These are phyloP conservation scores for Tetraselmis striata DNA, from an alignment of 139 green algal species.

Conservation along the genomic window DNA sequence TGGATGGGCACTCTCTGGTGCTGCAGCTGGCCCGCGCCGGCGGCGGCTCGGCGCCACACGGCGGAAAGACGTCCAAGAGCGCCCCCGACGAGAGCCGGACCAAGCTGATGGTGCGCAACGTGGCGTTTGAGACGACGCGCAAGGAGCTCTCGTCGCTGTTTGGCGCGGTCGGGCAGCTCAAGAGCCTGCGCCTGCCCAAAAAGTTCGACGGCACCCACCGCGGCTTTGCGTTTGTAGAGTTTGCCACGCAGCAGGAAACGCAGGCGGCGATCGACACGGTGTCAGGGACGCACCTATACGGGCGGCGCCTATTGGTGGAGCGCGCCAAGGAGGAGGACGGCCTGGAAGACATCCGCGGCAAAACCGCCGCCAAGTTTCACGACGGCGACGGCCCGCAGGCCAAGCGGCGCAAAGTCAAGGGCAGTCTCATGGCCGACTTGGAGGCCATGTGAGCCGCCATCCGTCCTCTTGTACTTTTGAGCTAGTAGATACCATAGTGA, in stretches of 20 bases:
- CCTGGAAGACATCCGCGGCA: conserved; percentile 66
- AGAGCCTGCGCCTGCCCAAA: conserved; percentile 85
- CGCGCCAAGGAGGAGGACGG: conserved; percentile 70
- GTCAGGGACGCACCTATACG: conserved; percentile 86
- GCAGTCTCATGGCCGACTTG: too few species aligned
- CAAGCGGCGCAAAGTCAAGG: too few species aligned
- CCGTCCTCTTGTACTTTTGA: too few species aligned
- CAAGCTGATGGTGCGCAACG: conserved; percentile 94
- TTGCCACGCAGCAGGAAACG: conserved; percentile 70
- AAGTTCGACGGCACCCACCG: conserved; percentile 96
- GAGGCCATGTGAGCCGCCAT: too few species aligned
- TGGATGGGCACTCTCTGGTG: conserved; percentile 88
- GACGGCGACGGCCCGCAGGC: too few species aligned
- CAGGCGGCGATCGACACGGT: conserved; percentile 50
- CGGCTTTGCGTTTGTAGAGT: conserved; percentile 91
- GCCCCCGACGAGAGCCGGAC: too few species aligned
- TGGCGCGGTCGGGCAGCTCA: conserved; percentile 87
- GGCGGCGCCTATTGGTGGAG: conserved; percentile 81
- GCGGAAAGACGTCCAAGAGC: too few species aligned
- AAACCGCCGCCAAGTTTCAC: conserved; percentile 59
- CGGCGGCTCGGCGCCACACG: too few species aligned
- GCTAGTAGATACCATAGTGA: too few species aligned
- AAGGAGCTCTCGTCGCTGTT: conserved; percentile 89
- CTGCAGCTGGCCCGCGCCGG: conserved; percentile 60
- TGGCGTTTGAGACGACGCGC: conserved; percentile 94